phyloP scores from a whole-genome alignment of 768 basidiomycete species.

The Coprinopsis strossmayeri region DNA sequence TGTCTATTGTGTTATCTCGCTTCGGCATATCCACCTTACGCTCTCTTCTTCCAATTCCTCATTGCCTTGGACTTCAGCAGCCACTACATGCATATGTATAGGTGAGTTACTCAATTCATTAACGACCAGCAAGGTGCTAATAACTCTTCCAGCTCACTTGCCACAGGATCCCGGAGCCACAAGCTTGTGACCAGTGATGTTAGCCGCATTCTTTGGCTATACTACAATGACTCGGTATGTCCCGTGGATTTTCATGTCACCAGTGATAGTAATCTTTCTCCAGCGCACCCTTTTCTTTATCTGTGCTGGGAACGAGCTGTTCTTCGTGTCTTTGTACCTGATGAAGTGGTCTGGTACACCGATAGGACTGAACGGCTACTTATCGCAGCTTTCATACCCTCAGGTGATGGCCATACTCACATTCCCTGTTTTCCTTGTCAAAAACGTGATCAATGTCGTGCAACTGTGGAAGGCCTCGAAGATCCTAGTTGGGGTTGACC shows the following conservation, averaged over 20 bases:
- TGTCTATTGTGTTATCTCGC: slow-evolving; percentile 92
- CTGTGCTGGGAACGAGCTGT: slow-evolving; percentile 93
- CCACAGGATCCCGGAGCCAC: slow-evolving; percentile 89
- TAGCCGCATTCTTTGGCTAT: slow-evolving; percentile 83
- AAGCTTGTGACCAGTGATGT: slow-evolving; percentile 91
- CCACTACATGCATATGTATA: slow-evolving; percentile 99
- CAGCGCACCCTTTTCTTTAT: slow-evolving; percentile 85
- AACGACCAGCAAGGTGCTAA: slow-evolving; percentile 10
- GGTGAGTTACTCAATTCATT: slow-evolving; percentile 38
- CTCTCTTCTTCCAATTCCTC: slow-evolving; percentile 86
- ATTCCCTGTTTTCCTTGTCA: slow-evolving; percentile 63
- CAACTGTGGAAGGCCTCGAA: slow-evolving; percentile 98
- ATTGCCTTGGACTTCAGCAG: slow-evolving; percentile 97
- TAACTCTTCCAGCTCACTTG: slow-evolving; percentile 65
- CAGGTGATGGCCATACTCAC: slow-evolving; percentile 59
- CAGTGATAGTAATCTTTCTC: not conserved
- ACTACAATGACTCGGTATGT: slow-evolving; percentile 90
- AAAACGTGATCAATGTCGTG: slow-evolving; percentile 92
- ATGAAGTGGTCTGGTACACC: slow-evolving; percentile 79
- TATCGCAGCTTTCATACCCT: slow-evolving; percentile 60
- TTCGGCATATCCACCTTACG: slow-evolving; percentile 80
- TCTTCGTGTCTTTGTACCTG: slow-evolving; percentile 92
- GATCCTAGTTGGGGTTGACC: slow-evolving; percentile 88
- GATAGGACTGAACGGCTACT: slow-evolving; percentile 40
- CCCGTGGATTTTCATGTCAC: not conserved